A percentile compares a stretch with the other conserved stretches of the same genome.
Conservation (phyloP, 495 filamentous ascomycete species). For the Elaphomyces granulatus region DNA sequence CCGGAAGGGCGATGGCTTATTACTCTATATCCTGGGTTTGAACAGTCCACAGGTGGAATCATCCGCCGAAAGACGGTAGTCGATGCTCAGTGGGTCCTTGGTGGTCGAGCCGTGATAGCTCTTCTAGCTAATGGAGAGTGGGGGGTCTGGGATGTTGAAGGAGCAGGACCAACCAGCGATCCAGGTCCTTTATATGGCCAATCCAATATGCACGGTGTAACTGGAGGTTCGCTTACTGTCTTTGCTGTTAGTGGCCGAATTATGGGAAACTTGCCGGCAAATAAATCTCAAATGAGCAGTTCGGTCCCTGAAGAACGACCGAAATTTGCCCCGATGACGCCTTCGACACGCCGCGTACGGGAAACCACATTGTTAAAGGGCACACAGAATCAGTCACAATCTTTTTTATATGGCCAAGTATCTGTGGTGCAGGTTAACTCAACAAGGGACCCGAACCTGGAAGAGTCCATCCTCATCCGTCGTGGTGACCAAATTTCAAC, state of each 20-base stretch:
- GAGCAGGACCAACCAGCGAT: constrained; percentile 39
- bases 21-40: constrained; percentile 55
- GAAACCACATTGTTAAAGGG: constrained; percentile 42
- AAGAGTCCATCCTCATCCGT: constrained; percentile 56
- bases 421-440: constrained; percentile 38
- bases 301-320: constrained; percentile 29
- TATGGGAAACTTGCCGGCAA: constrained; percentile 23
- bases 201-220: constrained; percentile 39
- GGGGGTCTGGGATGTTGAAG: constrained; percentile 85
- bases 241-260: constrained; percentile 61
- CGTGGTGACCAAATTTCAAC: constrained; percentile 46
- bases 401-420: constrained; percentile 46
- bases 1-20: constrained; percentile 45
- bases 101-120: constrained; percentile 59
- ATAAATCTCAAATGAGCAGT: constrained; percentile 23
- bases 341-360: constrained; percentile 52
- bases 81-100: constrained; percentile 72
- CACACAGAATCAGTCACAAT: constrained; percentile 13
- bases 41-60: constrained; percentile 24
- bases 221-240: constrained; percentile 46
- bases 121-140: constrained; percentile 78
- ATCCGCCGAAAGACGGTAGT: constrained; percentile 56
- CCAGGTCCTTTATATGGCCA: constrained; percentile 44
- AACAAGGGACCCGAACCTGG: constrained; percentile 32
- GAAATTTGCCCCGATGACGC: constrained; percentile 71